A percentile compares a stretch with the other conserved stretches of the same genome.
Conservation (phyloP, 331 rosid species). For the Quercus tomentella region DNA sequence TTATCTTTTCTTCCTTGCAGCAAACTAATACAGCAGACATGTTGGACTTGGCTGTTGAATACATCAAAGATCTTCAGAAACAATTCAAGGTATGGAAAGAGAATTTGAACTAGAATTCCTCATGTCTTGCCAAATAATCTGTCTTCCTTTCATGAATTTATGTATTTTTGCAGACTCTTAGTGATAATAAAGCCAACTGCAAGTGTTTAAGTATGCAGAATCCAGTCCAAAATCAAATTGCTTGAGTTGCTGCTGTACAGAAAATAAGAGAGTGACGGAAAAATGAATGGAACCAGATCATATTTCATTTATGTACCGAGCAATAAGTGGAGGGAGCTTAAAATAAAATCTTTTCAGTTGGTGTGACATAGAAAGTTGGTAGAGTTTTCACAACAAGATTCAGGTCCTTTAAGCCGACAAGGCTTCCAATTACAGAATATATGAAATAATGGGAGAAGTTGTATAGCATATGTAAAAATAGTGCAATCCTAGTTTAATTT, state of each 20-base stretch:
- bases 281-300: slow-evolving; percentile 18
- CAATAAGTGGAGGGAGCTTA: slow-evolving; percentile 14
- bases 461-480: slow-evolving; percentile 31
- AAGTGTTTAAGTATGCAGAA: slow-evolving; percentile 55
- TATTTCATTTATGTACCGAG: slow-evolving; percentile 9
- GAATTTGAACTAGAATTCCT: slow-evolving; percentile 1
- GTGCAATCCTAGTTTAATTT: slow-evolving; percentile 13
- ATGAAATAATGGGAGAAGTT: slow-evolving; percentile 24
- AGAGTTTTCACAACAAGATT: slow-evolving; percentile 13
- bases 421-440: slow-evolving; percentile 20
- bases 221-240: slow-evolving; percentile 37
- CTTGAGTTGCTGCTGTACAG: slow-evolving; percentile 41
- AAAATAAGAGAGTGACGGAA: slow-evolving; percentile 10
- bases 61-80: slow-evolving; percentile 87
- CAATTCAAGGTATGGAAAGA: slow-evolving; percentile 63
- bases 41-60: slow-evolving; percentile 87
- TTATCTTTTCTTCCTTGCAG: slow-evolving; percentile 39
- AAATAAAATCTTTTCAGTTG: slow-evolving; percentile 5
- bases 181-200: slow-evolving; percentile 67
- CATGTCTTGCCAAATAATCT: neutral
- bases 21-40: slow-evolving; percentile 98
- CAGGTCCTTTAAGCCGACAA: slow-evolving; percentile 23
- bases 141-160: neutral
- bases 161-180: slow-evolving; percentile 50
- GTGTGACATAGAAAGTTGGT: slow-evolving; percentile 22